Evolutionary conservation across 1,284 basidiomycete species (phyloP), one percentile per base, ranked within the genome.

Genomic region (Meripilus lineatus): DNA sequence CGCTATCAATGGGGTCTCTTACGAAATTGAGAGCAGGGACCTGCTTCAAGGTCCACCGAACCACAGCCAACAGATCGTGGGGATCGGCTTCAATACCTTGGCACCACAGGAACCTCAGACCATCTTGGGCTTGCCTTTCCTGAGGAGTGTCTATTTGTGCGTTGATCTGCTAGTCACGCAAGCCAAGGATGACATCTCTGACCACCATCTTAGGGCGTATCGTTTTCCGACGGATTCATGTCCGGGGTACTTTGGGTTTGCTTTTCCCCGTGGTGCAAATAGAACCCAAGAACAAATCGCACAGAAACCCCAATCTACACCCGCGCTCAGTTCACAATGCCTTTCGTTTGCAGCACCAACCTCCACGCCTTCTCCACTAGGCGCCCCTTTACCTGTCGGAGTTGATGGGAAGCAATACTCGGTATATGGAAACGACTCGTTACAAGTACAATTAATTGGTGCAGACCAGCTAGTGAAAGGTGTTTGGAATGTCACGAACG

Each of bases 211-310:
- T 28, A 44, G 42, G 8, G 42, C 42, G n/a, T 44, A 38, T 23
- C 42, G 42, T 17, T 38, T 38, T 26, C 42, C 42, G 14, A 44
- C 42, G 14, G 42, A 26, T 17, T 23, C 20, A 6, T 44, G 42
- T 21, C 42, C 42, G 6, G 42, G 42, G n/a, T 44, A 25, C 25
- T 44, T 23, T 26, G 42, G 42, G 7, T 44, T 44, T 23, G 42
- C 42, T 6, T 44, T 44, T 25, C 42, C 42, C 15, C 18, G 17
- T 26, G 42, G 42, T 37, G 13, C 25, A 5, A 44, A 44, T 32
- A 13, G 42, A 30, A 44, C 42, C n/a, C 34, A 44, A 30, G 35
- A n/a, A 15, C 34, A 44, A 36, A 18, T 38, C n/a, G 18, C 22
- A 6, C 42, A 44, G 26, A 44, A 28, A 21, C 42, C 42, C 10